Evolutionary conservation across 2,329 filamentous ascomycete genomes (phyloP).

Genomic region (Cordyceps javanica): DNA sequence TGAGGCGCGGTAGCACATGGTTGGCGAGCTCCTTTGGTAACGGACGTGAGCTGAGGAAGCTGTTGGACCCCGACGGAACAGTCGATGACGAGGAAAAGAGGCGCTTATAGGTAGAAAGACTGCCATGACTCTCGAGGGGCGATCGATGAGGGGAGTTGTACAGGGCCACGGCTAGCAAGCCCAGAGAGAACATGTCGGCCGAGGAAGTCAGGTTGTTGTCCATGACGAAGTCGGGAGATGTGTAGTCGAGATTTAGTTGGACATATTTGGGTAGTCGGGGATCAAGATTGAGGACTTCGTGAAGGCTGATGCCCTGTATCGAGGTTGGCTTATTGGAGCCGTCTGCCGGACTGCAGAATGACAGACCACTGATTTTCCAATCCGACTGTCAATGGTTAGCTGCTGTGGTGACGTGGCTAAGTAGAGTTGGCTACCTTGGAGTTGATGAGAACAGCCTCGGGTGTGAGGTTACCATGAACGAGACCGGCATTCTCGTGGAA

Average conservation of each 20-base stretch:
- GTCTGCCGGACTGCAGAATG: slow-evolving; percentile 78
- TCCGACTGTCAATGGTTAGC: slow-evolving; percentile 60
- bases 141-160: slow-evolving; percentile 94
- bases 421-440: slow-evolving; percentile 56
- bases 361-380: slow-evolving; percentile 96
- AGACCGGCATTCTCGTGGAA: slow-evolving; percentile 90
- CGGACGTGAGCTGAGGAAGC: slow-evolving; percentile 72
- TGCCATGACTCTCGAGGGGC: slow-evolving; percentile 76
- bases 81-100: slow-evolving; percentile 72
- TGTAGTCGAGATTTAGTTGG: slow-evolving; percentile 87
- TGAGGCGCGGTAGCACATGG: slow-evolving; percentile 75
- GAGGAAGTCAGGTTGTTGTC: slow-evolving; percentile 80
- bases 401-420: not conserved
- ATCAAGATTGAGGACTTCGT: slow-evolving; percentile 80
- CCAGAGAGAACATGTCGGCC: slow-evolving; percentile 91
- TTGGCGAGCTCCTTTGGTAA: slow-evolving; percentile 72
- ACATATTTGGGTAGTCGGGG: slow-evolving; percentile 74
- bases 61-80: slow-evolving; percentile 73
- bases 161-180: slow-evolving; percentile 78
- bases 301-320: slow-evolving; percentile 72
- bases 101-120: slow-evolving; percentile 77
- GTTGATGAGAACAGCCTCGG: slow-evolving; percentile 90
- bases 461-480: slow-evolving; percentile 90
- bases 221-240: slow-evolving; percentile 88
- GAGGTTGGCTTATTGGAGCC: slow-evolving; percentile 68